These are phyloP conservation scores for Plasmodium knowlesi DNA, from an alignment of 169 alveolate species.

Conservation along the genomic window DNA sequence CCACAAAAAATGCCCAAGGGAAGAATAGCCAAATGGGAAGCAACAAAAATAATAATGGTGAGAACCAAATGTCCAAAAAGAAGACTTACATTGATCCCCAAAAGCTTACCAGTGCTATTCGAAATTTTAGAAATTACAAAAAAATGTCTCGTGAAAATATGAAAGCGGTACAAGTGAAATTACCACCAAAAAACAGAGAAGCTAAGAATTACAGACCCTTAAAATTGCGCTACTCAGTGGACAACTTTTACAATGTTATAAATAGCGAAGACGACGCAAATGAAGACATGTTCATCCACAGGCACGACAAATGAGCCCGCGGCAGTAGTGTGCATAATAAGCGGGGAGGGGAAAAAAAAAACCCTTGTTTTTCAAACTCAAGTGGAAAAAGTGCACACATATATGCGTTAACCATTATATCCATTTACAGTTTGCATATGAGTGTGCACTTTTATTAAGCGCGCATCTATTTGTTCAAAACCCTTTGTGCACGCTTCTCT, in stretches of 20 bases:
- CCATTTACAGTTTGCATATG: background rate
- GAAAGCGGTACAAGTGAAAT: background rate
- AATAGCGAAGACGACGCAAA: slow-evolving; percentile 62
- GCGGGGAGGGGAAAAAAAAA: background rate
- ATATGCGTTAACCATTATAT: background rate
- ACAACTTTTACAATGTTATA: slow-evolving; percentile 45
- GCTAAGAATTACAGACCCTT: background rate
- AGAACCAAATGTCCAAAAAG: background rate
- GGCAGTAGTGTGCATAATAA: background rate
- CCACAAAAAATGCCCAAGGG: background rate
- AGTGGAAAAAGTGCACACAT: background rate
- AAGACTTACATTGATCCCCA: slow-evolving; percentile 36
- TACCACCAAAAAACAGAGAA: background rate
- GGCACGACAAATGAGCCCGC: background rate
- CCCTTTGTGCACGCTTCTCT: background rate
- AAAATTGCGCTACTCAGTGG: slow-evolving; percentile 29
- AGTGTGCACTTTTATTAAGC: too few species aligned
- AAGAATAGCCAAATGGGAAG: background rate
- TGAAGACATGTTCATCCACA: slow-evolving; percentile 27
- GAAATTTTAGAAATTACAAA: slow-evolving; percentile 45
- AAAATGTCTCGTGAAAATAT: background rate
- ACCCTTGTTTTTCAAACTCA: background rate
- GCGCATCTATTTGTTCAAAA: background rate
- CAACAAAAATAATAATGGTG: background rate
- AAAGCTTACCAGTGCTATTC: slow-evolving; percentile 13